Base-by-base conservation (phyloP, 139 green algal species). In the Parachlorella kessleri region DNA sequence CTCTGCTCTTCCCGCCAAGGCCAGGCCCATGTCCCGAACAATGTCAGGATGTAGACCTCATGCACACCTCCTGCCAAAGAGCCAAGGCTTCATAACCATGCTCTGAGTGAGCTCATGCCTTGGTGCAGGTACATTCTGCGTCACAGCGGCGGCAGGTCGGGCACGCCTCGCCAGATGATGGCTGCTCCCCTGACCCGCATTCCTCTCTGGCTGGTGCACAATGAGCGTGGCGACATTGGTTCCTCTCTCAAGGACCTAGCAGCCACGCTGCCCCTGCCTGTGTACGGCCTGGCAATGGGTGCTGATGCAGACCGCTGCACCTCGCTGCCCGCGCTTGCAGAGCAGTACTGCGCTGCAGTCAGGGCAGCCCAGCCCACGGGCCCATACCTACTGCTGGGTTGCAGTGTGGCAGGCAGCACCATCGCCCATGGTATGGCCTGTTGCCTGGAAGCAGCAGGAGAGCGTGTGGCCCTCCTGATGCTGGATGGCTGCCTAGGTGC, bases 181-280 rank as follows among this genome's bases (percentile, higher is more conserved):
- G 6, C 35, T 7, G 68, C 68, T 10, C 33, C 76, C 26, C 76
- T 89, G 40, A 86, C 78, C 55, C 87, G 84, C 24, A 72, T 92
- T 42, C 91, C 91, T 4, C 21, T 93, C 1, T 95, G 91, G 91
- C 24, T 95, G 24, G 37, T 93, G 0, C 88, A 91, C 71, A 84
- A 89, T 37, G 91, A 95, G 73, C 85, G 78, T 6, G 91, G 89
- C 48, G 55, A 76, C 35, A 80, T 87, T 55, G 76, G 39, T 8
- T 65, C 64, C n/a, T 70, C 71, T 7, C 54, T 75, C n/a, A 81
- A 81, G 42, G 42, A 84, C n/a, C 55, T 85, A 26, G 78, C 88
- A 21, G 6, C 66, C 3, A 33, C 53, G 7, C 76, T 88, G 40
- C 79, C n/a, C 30, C 53, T 81, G 63, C 86, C 83, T 26, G 81